Evolutionary conservation across 2,329 filamentous ascomycete genomes (phyloP).

Genomic region (Rasamsonia emersonii): DNA sequence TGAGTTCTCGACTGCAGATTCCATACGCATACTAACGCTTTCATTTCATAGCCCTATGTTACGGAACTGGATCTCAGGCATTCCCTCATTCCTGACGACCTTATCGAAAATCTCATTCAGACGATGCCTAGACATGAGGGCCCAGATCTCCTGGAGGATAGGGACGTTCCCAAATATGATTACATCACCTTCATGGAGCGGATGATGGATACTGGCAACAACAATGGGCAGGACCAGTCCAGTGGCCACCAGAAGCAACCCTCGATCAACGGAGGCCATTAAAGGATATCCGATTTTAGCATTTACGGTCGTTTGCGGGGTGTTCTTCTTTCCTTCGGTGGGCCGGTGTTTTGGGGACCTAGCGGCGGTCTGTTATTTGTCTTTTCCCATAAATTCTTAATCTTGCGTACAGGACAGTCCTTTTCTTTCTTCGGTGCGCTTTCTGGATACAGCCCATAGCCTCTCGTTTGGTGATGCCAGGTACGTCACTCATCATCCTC

Average conservation of each 20-base stretch:
- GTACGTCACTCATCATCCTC: no score
- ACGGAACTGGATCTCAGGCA: slow-evolving; percentile 95
- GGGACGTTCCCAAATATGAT: slow-evolving; percentile 80
- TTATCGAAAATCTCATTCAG: slow-evolving; percentile 83
- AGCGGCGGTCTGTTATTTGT: no score
- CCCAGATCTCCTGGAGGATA: slow-evolving; percentile 76
- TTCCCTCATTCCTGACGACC: slow-evolving; percentile 89
- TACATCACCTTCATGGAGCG: slow-evolving; percentile 97
- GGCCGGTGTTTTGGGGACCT: no score
- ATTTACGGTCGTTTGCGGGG: slow-evolving; percentile 2
- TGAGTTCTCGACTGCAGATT: slow-evolving; percentile 1
- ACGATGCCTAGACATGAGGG: slow-evolving; percentile 80
- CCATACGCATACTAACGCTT: slow-evolving; percentile 1
- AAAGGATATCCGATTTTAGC: background rate
- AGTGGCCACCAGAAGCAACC: background rate
- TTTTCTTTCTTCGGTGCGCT: no score
- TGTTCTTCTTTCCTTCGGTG: slow-evolving; percentile 2
- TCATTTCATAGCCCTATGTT: slow-evolving; percentile 64
- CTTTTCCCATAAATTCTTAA: no score
- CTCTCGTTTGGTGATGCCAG: no score
- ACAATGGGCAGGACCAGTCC: slow-evolving; percentile 13
- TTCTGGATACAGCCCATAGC: no score
- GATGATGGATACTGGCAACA: slow-evolving; percentile 48
- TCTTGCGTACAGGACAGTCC: no score
- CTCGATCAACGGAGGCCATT: slow-evolving; percentile 6